Conservation (phyloP, 208 protist species). For the Tritrichomonas musculus region DNA sequence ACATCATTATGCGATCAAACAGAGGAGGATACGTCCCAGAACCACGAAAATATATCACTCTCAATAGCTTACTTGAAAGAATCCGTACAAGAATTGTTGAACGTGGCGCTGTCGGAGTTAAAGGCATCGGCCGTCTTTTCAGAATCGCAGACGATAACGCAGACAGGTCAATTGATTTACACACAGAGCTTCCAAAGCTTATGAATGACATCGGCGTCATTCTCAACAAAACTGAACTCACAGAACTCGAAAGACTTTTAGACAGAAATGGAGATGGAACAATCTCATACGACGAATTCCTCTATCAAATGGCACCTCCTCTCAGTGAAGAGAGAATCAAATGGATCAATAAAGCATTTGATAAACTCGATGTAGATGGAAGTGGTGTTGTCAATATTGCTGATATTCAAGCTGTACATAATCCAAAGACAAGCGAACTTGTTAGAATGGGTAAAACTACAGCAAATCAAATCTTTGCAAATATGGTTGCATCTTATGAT, state of each 20-base stretch:
- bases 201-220: not conserved
- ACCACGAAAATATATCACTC: not conserved
- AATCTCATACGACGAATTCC: slow-evolving; percentile 14
- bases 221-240: slow-evolving; percentile 24
- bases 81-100: not conserved
- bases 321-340: slow-evolving; percentile 9
- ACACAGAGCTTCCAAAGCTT: slow-evolving; percentile 29
- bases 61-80: not conserved
- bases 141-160: not conserved
- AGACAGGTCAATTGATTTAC: not conserved
- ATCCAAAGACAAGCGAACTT: not conserved
- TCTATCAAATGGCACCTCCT: slow-evolving; percentile 13
- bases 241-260: not conserved
- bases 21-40: not conserved
- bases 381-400: not conserved
- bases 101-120: slow-evolving; percentile 10
- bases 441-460: slow-evolving; percentile 26
- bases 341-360: slow-evolving; percentile 12
- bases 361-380: not conserved
- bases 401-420: not conserved
- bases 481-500: not conserved
- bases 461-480: not conserved
- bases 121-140: slow-evolving; percentile 1
- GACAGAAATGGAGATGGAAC: not conserved
- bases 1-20: too few species aligned